Conservation (phyloP, 1,139 yeast genomes). For the Suhomyces kunorum region DNA sequence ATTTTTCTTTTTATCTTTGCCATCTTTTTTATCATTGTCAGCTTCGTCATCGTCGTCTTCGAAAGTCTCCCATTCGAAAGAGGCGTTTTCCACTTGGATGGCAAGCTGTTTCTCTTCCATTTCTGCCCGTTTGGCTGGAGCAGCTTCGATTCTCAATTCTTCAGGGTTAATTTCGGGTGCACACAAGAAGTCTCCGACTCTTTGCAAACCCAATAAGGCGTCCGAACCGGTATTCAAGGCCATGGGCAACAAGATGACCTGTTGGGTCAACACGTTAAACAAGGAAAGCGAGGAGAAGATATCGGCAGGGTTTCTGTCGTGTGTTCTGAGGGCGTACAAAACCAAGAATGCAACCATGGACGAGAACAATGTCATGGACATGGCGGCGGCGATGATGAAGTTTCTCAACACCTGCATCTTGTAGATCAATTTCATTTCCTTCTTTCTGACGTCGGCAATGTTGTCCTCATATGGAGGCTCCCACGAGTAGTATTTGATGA, state of each 20-base stretch:
- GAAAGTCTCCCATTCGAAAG: constrained; percentile 68
- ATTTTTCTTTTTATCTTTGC: constrained; percentile 6
- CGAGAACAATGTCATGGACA: constrained; percentile 64
- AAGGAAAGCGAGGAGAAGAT: constrained; percentile 81
- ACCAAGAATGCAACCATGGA: constrained; percentile 76
- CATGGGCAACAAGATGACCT: constrained; percentile 66
- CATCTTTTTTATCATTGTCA: constrained; percentile 13
- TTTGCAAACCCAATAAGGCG: constrained; percentile 61
- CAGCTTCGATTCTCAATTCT: constrained; percentile 22
- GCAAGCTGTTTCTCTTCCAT: constrained; percentile 21
- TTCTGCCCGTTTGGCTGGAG: constrained; percentile 12
- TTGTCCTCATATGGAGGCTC: constrained; percentile 57
- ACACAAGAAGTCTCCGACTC: constrained; percentile 57
- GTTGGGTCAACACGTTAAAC: constrained; percentile 59
- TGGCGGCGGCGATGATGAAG: constrained; percentile 56
- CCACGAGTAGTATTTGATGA: constrained; percentile 72
- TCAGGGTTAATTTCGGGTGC: constrained; percentile 28
- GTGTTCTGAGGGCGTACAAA: constrained; percentile 49
- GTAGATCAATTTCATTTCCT: constrained; percentile 52
- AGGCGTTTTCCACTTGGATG: constrained; percentile 25
- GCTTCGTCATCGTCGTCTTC: constrained; percentile 23
- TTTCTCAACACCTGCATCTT: constrained; percentile 58
- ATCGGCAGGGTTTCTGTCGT: constrained; percentile 59
- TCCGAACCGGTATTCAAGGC: constrained; percentile 69
- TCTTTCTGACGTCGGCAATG: constrained; percentile 46